Evolutionary conservation across 352 stramenopile genomes (phyloP).

Genomic region (Pythium phragmiticola): DNA sequence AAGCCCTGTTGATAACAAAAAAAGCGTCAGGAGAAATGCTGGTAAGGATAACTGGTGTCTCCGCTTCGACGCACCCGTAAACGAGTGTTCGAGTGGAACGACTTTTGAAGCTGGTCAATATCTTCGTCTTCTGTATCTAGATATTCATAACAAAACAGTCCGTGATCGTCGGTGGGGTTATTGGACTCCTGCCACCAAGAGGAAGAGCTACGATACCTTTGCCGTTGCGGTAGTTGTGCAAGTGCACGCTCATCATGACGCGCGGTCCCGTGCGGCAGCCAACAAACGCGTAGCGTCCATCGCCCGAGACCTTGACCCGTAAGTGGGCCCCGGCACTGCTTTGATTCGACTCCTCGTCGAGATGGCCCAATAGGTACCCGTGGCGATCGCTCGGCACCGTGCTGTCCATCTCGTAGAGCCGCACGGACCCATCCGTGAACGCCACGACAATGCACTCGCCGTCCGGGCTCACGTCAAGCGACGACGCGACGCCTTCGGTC

Average conservation of each 20-base stretch:
- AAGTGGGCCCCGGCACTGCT: constrained; percentile 50
- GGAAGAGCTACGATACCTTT: constrained; percentile 47
- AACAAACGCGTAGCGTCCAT: constrained; percentile 83
- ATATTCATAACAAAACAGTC: background rate
- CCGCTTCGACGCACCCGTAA: constrained; percentile 42
- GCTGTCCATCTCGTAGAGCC: constrained; percentile 85
- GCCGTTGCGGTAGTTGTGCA: constrained; percentile 78
- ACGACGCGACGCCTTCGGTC: constrained; percentile 68
- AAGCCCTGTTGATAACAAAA: constrained; percentile 52
- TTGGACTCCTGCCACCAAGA: background rate
- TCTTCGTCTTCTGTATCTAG: constrained; percentile 77
- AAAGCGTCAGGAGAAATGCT: background rate
- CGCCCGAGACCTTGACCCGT: constrained; percentile 72
- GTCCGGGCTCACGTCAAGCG: constrained; percentile 72
- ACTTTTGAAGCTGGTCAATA: constrained; percentile 78
- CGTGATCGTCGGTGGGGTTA: background rate
- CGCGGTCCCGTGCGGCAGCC: constrained; percentile 63
- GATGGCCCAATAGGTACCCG: constrained; percentile 74
- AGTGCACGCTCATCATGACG: constrained; percentile 80
- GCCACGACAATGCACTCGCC: constrained; percentile 82
- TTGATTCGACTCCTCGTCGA: constrained; percentile 73
- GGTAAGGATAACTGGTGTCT: no score
- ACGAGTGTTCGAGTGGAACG: constrained; percentile 56
- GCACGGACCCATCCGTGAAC: constrained; percentile 75
- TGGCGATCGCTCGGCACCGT: constrained; percentile 78